These are phyloP conservation scores for Penicillium simplicissimum DNA, from an alignment of 495 filamentous ascomycete genomes.

Conservation along the genomic window DNA sequence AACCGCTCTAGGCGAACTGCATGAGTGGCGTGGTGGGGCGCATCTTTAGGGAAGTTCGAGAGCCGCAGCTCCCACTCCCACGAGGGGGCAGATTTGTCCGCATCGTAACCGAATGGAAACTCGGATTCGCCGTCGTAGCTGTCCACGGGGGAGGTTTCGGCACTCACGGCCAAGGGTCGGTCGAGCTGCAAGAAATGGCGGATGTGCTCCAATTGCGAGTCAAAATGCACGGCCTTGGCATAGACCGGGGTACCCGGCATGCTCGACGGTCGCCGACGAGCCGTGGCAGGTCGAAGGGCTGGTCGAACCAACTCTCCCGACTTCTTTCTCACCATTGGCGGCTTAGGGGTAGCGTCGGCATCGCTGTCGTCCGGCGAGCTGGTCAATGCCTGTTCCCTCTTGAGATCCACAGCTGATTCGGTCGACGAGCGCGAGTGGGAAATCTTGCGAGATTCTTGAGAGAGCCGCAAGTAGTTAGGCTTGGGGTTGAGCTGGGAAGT, in stretches of 20 bases:
- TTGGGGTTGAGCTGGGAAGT: constrained; percentile 19
- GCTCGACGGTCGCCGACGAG: constrained; percentile 78
- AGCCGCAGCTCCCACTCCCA: constrained; percentile 88
- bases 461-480: constrained; percentile 42
- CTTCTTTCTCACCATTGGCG: constrained; percentile 94
- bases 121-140: constrained; percentile 78
- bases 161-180: constrained; percentile 89
- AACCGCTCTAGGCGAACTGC: constrained; percentile 79
- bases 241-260: constrained; percentile 98
- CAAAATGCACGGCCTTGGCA: constrained; percentile 93
- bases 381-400: constrained; percentile 55
- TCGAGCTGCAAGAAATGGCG: constrained; percentile 93
- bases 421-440: constrained; percentile 84
- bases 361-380: constrained; percentile 67
- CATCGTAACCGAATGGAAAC: constrained; percentile 75
- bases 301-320: constrained; percentile 95
- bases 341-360: constrained; percentile 58
- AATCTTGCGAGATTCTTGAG: constrained; percentile 62
- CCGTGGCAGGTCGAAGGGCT: constrained; percentile 73
- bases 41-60: constrained; percentile 77
- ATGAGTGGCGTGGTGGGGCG: constrained; percentile 57
- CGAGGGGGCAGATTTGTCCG: constrained; percentile 45
- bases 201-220: constrained; percentile 90
- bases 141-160: constrained; percentile 91
- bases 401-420: constrained; percentile 62